Evolutionary conservation across 345 rosid species (phyloP).

Genomic region (Eucalyptus pauciflora): DNA sequence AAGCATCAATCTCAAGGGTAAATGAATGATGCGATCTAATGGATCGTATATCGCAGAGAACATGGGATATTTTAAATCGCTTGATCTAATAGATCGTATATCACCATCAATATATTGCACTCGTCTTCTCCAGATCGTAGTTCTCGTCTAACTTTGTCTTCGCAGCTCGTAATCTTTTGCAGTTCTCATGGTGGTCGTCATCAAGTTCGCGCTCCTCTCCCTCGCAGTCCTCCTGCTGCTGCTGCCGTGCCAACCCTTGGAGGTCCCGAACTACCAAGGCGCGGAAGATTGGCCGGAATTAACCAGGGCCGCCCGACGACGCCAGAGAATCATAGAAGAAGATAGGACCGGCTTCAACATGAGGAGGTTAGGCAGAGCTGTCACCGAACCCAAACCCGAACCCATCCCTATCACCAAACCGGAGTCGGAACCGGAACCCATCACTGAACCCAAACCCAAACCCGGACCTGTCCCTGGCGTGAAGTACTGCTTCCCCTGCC

Average conservation of each 20-base stretch:
- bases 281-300: neutral
- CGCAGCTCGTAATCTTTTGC: neutral
- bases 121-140: neutral
- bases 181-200: neutral
- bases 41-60: too few species aligned
- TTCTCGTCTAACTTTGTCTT: neutral
- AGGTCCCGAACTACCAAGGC: neutral
- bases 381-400: neutral
- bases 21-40: too few species aligned
- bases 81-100: too few species aligned
- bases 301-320: neutral
- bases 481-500: neutral
- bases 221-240: neutral
- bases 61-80: too few species aligned
- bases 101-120: neutral
- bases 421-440: neutral
- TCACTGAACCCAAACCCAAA: neutral
- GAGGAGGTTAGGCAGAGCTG: neutral
- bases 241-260: neutral
- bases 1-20: too few species aligned
- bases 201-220: neutral
- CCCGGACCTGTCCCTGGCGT: neutral
- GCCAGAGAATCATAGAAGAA: neutral
- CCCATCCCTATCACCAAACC: neutral
- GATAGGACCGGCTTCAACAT: neutral